Percentiles rank a stretch among this genome's conserved stretches.
These are phyloP conservation scores for Ophiostoma australiae DNA, from an alignment of 2,329 filamentous ascomycete genomes.

Conservation along the genomic window DNA sequence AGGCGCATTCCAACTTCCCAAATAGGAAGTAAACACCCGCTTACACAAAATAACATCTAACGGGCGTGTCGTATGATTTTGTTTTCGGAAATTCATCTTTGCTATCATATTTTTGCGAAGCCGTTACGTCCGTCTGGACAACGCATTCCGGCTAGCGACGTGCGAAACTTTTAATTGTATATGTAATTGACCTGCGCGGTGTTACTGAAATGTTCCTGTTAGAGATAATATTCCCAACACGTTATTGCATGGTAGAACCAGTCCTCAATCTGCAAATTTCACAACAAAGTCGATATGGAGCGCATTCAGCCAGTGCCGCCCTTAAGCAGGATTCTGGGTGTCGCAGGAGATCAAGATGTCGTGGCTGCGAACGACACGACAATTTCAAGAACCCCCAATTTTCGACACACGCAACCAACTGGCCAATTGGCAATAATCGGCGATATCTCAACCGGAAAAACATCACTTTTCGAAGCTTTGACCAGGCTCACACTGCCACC, in stretches of 20 bases:
- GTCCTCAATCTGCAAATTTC: neutral
- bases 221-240: too few species aligned
- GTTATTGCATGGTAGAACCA: neutral
- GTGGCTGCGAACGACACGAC: neutral
- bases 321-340: neutral
- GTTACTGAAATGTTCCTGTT: neutral
- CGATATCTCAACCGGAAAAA: conserved; percentile 24
- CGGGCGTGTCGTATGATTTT: neutral
- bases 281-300: neutral
- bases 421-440: conserved; percentile 23
- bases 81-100: neutral
- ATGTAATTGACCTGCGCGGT: neutral
- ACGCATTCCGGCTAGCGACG: neutral
- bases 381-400: neutral
- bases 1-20: neutral
- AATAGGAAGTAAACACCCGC: conserved; percentile 1
- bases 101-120: neutral
- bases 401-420: neutral
- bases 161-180: neutral
- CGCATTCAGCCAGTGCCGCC: neutral
- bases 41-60: neutral
- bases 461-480: conserved; percentile 23
- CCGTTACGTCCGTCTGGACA: neutral
- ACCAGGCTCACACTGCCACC: conserved; percentile 22
- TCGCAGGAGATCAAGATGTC: neutral